Evolutionary conservation across 2,329 filamentous ascomycete species (phyloP).

Genomic region (Exophiala dermatitidis): DNA sequence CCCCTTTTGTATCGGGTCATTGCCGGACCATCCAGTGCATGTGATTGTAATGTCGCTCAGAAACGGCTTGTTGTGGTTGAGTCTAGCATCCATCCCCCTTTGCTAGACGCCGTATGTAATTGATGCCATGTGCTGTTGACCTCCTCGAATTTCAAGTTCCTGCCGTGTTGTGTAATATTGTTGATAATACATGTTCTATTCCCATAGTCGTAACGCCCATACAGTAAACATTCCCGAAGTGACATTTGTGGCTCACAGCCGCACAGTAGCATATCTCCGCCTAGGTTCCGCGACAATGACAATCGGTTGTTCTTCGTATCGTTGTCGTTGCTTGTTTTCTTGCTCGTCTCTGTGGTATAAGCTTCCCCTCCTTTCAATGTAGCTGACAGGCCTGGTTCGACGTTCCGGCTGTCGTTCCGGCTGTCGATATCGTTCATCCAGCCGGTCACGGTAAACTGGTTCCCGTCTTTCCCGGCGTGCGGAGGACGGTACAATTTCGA

Average conservation of each 20-base stretch:
- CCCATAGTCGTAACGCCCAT: no score
- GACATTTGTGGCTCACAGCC: constrained; percentile 5
- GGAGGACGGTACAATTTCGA: constrained; percentile 18
- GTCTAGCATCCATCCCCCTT: constrained; percentile 9
- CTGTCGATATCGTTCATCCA: constrained; percentile 5
- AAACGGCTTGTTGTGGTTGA: constrained; percentile 6
- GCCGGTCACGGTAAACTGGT: constrained; percentile 10
- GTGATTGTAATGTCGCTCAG: constrained; percentile 8
- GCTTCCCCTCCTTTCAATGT: constrained; percentile 17
- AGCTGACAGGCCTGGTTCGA: constrained; percentile 9
- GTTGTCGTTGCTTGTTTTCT: constrained; percentile 11
- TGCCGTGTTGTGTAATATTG: no score
- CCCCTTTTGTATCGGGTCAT: constrained; percentile 20
- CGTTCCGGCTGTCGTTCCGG: neutral
- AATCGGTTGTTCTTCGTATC: constrained; percentile 16
- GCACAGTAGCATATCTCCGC: constrained; percentile 2
- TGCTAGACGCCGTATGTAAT: constrained; percentile 10
- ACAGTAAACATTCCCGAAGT: no score
- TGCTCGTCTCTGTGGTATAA: constrained; percentile 19
- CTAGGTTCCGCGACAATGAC: constrained; percentile 21
- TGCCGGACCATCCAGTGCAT: constrained; percentile 22
- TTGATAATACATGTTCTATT: no score
- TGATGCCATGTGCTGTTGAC: constrained; percentile 1
- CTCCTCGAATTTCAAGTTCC: no score
- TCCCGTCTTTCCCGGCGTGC: constrained; percentile 10